A percentile compares a stretch with the other conserved stretches of the same genome.
These are phyloP conservation scores for Penicillium sp. DNA, from an alignment of 2,329 filamentous ascomycete species.

Conservation along the genomic window DNA sequence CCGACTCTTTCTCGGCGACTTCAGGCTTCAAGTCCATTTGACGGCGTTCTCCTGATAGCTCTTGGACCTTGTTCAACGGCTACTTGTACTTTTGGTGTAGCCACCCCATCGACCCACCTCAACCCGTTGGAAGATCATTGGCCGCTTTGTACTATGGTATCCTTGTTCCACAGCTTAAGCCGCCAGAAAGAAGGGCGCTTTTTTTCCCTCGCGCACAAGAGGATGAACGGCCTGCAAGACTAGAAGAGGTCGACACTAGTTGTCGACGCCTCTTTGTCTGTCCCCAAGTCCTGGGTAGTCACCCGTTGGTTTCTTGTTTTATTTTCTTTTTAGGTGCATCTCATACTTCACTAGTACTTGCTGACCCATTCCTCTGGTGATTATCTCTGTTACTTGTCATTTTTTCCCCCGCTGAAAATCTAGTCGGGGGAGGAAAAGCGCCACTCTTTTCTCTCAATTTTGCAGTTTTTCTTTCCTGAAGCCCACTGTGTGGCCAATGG, in stretches of 20 bases:
- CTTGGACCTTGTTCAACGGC: neutral
- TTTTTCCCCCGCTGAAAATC: no score
- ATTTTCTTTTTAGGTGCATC: no score
- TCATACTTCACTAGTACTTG: no score
- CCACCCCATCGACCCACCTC: conserved; percentile 24
- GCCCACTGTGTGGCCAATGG: no score
- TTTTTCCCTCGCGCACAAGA: conserved; percentile 13
- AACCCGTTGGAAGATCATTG: conserved; percentile 24
- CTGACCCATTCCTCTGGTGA: no score
- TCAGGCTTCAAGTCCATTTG: conserved; percentile 1
- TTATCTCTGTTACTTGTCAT: no score
- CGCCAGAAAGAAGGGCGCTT: conserved; percentile 10
- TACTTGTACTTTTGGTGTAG: conserved; percentile 17
- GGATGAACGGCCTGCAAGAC: neutral
- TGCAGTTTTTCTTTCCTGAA: no score
- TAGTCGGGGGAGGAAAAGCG: no score
- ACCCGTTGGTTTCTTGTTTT: neutral
- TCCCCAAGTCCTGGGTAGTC: neutral
- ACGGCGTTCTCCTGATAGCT: neutral
- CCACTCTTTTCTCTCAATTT: no score
- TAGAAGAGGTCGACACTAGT: conserved; percentile 14
- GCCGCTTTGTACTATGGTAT: conserved; percentile 22
- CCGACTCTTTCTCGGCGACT: no score
- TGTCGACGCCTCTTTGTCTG: conserved; percentile 6
- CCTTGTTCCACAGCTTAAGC: conserved; percentile 26